Evolutionary conservation across 441 rosid genomes (phyloP), one percentile per base, ranked within the genome.

Genomic region (Gossypium gossypioides): DNA sequence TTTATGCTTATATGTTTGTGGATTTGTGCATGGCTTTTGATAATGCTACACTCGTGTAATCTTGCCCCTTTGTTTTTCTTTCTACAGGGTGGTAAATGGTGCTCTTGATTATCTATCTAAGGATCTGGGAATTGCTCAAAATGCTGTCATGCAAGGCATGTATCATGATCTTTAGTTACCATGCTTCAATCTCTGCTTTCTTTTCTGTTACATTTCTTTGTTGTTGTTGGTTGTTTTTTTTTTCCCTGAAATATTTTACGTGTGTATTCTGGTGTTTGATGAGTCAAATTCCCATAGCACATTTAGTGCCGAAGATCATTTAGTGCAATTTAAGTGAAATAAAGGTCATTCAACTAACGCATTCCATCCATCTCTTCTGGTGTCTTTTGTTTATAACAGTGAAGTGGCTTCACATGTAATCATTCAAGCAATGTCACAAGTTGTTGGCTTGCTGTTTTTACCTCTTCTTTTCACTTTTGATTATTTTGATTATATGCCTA

Each of bases 111-210:
- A 91, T 80, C 93, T 95, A 68, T 86, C 97, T 59, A 88, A 86
- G 88, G 98, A 95, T 86, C 98, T 95, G 78, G 97, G 93, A 27
- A 88, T 95, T 72, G 88, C 85, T 18, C 91, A 95, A 62, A 95
- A 95, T 74, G 74, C 95, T 40, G 98, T 85, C 25, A 52, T 93
- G 72, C 97, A 95, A 90, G 99, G 99, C 85, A 84, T 78, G 90
- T 74, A 10, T 72, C 15, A 48, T 71, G 60, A 51, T 66, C 15
- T 34, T 73, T 70, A 37, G n/a, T 18, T 61, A 24, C 29, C 21
- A 24, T 18, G 72, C 18, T 69, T 69, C 13, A 13, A 9, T 37
- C 16, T 61, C 16, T 67, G 42, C 22, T 16, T 65, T 15, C 50
- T 29, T 71, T 65, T 84, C 56, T 74, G 18, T 61, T 34, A 24